A percentile compares a stretch with the other conserved stretches of the same genome.
Conservation (phyloP, 768 basidiomycete species). For the Albatrellus ellisii region DNA sequence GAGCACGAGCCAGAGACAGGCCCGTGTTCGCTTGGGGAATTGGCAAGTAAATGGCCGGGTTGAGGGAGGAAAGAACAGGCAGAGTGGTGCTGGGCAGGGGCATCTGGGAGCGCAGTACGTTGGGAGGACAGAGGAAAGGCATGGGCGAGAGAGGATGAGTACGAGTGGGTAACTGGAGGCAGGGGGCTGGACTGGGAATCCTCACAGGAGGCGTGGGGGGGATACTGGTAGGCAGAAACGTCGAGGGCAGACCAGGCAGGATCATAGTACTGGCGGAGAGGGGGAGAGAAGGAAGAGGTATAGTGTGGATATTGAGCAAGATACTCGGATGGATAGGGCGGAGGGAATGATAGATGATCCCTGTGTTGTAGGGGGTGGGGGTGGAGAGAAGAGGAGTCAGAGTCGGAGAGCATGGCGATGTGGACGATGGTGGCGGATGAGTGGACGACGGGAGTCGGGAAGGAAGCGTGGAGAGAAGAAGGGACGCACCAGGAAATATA, state of each 20-base stretch:
- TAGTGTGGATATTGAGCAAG: no score
- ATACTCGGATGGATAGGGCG: background rate
- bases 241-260: no score
- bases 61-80: no score
- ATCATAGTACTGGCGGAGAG: no score
- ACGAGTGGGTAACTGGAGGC: background rate
- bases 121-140: background rate
- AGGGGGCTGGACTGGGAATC: background rate
- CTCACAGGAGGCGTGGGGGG: background rate
- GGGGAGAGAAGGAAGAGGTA: no score
- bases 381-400: background rate
- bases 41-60: no score
- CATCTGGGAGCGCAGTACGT: background rate
- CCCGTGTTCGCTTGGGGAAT: no score
- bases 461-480: background rate
- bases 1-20: no score
- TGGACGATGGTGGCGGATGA: background rate
- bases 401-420: background rate
- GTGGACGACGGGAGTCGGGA: background rate
- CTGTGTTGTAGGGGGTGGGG: background rate
- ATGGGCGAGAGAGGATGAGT: background rate
- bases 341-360: background rate
- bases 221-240: background rate
- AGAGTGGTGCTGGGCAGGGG: no score
- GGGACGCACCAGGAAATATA: background rate